Evolutionary conservation across 1,284 basidiomycete genomes (phyloP).

Genomic region (Flammula alnicola): DNA sequence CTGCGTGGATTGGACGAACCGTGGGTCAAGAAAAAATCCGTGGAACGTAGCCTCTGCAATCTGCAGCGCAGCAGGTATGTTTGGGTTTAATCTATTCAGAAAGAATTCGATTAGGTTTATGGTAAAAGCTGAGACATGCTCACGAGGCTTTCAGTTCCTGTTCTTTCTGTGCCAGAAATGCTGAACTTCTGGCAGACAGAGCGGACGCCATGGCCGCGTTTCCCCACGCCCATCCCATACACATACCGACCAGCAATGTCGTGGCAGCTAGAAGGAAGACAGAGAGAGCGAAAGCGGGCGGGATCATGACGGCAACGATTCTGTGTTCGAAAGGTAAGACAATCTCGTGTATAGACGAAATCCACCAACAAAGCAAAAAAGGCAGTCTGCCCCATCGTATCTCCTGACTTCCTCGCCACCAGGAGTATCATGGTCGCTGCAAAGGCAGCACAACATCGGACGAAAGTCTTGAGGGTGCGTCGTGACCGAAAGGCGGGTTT

Average conservation of each 20-base stretch:
- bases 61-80: constrained; percentile 53
- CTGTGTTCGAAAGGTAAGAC: constrained; percentile 27
- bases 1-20: constrained; percentile 18
- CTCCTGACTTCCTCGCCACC: constrained; percentile 33
- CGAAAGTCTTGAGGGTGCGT: constrained; percentile 43
- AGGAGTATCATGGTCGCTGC: constrained; percentile 37
- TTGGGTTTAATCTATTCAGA: constrained; percentile 44
- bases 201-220: constrained; percentile 74
- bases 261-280: constrained; percentile 36
- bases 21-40: constrained; percentile 71
- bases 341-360: too few relatives aligned
- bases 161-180: constrained; percentile 51
- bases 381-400: constrained; percentile 40
- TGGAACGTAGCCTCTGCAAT: constrained; percentile 59
- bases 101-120: not conserved
- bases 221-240: constrained; percentile 79
- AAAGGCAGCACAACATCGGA: constrained; percentile 38
- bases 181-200: constrained; percentile 55
- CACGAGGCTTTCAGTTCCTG: constrained; percentile 45
- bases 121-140: constrained; percentile 3
- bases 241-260: constrained; percentile 50
- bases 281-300: constrained; percentile 41
- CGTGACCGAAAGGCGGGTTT: constrained; percentile 35
- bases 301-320: constrained; percentile 40
- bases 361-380: constrained; percentile 42